Percentiles rank a stretch among this genome's conserved stretches.
These are phyloP conservation scores for Pseudoperonospora humuli DNA, from an alignment of 352 stramenopile species.

Conservation along the genomic window DNA sequence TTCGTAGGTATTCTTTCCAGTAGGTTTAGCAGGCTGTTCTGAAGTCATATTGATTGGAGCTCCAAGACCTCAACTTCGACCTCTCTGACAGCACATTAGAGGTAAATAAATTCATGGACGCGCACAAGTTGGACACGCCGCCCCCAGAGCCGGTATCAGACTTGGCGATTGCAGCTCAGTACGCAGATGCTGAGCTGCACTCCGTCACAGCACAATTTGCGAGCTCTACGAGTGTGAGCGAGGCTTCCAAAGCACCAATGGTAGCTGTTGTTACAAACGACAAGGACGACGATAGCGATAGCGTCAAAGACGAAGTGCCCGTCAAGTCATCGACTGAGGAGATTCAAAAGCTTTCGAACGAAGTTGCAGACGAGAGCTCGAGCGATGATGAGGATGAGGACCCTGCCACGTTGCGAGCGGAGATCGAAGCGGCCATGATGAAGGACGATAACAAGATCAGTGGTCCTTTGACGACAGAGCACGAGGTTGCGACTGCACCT, in stretches of 20 bases:
- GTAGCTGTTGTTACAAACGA: slow-evolving; percentile 1
- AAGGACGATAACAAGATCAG: slow-evolving; percentile 48
- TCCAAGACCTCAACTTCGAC: no score
- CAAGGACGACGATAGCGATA: slow-evolving; percentile 14
- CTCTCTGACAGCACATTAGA: not conserved
- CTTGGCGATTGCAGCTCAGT: slow-evolving; percentile 42
- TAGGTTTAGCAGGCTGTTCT: not conserved
- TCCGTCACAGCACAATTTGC: slow-evolving; percentile 39
- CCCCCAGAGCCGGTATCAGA: slow-evolving; percentile 25
- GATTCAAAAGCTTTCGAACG: not conserved
- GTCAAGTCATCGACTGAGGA: slow-evolving; percentile 6
- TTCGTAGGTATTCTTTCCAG: not conserved
- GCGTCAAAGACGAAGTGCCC: slow-evolving; percentile 22
- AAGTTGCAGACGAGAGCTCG: slow-evolving; percentile 10
- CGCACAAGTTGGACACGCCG: not conserved
- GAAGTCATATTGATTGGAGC: slow-evolving; percentile 26
- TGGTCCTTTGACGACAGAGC: slow-evolving; percentile 43
- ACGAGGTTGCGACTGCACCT: slow-evolving; percentile 46
- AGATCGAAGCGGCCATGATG: slow-evolving; percentile 76
- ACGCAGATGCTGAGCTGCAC: slow-evolving; percentile 45
- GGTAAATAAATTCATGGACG: slow-evolving; percentile 5
- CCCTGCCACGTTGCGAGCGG: slow-evolving; percentile 38
- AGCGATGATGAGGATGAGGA: slow-evolving; percentile 29
- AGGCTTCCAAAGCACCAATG: not conserved
- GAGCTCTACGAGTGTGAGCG: slow-evolving; percentile 14